Evolutionary conservation across 805 yeast genomes (phyloP).

Genomic region (Nakazawaea anatomiae): DNA sequence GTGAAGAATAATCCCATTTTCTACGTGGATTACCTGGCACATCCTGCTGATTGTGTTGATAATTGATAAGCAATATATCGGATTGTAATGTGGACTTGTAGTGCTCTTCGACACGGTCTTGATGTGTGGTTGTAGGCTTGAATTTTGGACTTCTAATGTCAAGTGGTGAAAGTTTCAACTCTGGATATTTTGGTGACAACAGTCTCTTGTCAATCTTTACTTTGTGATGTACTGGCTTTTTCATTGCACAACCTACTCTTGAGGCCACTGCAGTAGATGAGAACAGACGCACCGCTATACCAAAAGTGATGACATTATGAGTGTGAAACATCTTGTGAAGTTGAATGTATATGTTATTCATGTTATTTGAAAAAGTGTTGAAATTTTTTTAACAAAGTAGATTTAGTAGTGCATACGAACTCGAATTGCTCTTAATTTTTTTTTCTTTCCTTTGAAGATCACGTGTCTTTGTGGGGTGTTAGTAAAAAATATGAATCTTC

Average conservation of each 20-base stretch:
- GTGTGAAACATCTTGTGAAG: neutral
- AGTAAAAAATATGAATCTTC: too few species aligned
- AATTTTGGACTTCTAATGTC: slow-evolving; percentile 78
- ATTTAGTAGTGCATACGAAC: too few species aligned
- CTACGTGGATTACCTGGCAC: slow-evolving; percentile 66
- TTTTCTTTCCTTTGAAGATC: too few species aligned
- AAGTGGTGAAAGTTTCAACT: slow-evolving; percentile 56
- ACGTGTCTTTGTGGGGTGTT: too few species aligned
- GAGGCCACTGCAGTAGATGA: slow-evolving; percentile 27
- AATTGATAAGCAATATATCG: slow-evolving; percentile 73
- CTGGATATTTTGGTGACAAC: slow-evolving; percentile 71
- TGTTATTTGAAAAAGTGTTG: neutral
- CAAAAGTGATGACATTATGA: neutral
- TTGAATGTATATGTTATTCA: too few species aligned
- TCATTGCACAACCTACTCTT: slow-evolving; percentile 62
- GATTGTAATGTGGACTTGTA: slow-evolving; percentile 67
- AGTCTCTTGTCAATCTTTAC: slow-evolving; percentile 69
- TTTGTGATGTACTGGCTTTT: slow-evolving; percentile 88
- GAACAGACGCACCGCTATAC: slow-evolving; percentile 20
- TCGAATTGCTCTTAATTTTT: too few species aligned
- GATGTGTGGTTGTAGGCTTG: slow-evolving; percentile 68
- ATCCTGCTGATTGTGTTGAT: slow-evolving; percentile 55
- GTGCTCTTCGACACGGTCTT: slow-evolving; percentile 75
- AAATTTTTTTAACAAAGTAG: neutral
- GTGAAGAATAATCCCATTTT: slow-evolving; percentile 82